These are phyloP conservation scores for Coelastrella sp. DNA, from an alignment of 139 green algal species.

Conservation along the genomic window DNA sequence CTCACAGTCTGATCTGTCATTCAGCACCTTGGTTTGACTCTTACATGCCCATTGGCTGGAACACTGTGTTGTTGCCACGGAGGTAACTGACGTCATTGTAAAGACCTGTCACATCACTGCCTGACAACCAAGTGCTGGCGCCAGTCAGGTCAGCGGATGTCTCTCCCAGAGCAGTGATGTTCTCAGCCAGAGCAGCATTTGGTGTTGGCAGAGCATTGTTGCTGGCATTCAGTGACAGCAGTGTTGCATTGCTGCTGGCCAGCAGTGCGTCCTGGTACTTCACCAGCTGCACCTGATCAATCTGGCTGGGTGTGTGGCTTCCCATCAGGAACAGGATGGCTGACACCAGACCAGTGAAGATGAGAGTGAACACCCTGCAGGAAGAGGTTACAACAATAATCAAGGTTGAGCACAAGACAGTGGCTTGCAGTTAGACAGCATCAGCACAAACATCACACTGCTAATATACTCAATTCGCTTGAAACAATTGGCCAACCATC, in stretches of 20 bases:
- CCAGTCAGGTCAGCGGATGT: background rate
- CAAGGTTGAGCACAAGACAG: too few relatives aligned
- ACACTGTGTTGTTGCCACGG: conserved; percentile 10
- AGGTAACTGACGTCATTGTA: conserved; percentile 23
- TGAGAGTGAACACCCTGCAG: conserved; percentile 36
- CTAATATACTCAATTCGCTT: too few relatives aligned
- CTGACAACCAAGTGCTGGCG: background rate
- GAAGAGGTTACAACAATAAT: too few relatives aligned
- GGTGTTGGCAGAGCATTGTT: background rate
- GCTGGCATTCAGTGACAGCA: conserved; percentile 6
- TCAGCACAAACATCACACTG: too few relatives aligned
- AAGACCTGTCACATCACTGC: background rate
- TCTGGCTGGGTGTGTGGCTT: conserved; percentile 5
- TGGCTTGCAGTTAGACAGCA: too few relatives aligned
- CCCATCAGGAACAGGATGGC: conserved; percentile 37
- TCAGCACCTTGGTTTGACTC: too few relatives aligned
- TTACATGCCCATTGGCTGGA: background rate
- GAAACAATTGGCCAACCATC: too few relatives aligned
- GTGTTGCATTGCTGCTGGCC: background rate
- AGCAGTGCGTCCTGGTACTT: conserved; percentile 12
- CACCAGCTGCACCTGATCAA: background rate
- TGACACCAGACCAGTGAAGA: conserved; percentile 21
- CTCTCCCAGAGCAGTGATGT: background rate
- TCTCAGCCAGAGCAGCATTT: background rate
- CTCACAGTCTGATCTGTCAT: too few relatives aligned